Percentiles rank a stretch among this genome's conserved stretches.
phyloP scores from a whole-genome alignment of 139 green algal species.

The Tetraselmis striata region DNA sequence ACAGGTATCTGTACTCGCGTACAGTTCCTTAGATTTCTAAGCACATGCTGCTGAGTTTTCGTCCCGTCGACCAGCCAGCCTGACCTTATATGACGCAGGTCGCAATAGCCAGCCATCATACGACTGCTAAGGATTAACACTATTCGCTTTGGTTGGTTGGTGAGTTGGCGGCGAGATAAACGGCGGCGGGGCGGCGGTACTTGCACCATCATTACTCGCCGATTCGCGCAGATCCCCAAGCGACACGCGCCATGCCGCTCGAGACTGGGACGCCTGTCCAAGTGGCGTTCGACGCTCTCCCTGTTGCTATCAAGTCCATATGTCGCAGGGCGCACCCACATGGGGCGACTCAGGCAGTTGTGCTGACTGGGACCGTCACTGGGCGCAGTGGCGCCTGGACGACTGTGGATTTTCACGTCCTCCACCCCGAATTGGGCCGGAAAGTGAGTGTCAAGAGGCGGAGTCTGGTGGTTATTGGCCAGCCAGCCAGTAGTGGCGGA shows the following conservation, averaged over 20 bases:
- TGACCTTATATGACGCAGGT: too few relatives aligned
- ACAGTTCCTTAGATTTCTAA: too few relatives aligned
- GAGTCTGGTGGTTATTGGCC: background rate
- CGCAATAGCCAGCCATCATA: too few relatives aligned
- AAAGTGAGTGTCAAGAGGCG: background rate
- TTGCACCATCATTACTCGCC: too few relatives aligned
- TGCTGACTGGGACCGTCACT: background rate
- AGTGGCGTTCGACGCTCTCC: background rate
- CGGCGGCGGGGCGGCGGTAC: too few relatives aligned
- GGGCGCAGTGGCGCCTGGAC: background rate
- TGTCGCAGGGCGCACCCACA: background rate
- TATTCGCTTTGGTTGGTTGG: too few relatives aligned
- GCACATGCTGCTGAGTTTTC: too few relatives aligned
- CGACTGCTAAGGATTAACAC: too few relatives aligned
- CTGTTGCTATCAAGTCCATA: background rate
- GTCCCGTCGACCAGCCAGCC: too few relatives aligned
- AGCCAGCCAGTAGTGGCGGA: background rate
- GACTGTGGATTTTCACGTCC: background rate
- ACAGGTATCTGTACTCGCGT: too few relatives aligned
- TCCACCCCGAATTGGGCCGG: background rate
- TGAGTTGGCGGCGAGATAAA: too few relatives aligned
- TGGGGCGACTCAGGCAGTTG: background rate
- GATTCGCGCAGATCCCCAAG: too few relatives aligned
- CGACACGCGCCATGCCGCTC: background rate
- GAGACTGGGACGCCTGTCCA: background rate